Conservation (phyloP, 2,329 filamentous ascomycete genomes). For the Neonectria faginata region DNA sequence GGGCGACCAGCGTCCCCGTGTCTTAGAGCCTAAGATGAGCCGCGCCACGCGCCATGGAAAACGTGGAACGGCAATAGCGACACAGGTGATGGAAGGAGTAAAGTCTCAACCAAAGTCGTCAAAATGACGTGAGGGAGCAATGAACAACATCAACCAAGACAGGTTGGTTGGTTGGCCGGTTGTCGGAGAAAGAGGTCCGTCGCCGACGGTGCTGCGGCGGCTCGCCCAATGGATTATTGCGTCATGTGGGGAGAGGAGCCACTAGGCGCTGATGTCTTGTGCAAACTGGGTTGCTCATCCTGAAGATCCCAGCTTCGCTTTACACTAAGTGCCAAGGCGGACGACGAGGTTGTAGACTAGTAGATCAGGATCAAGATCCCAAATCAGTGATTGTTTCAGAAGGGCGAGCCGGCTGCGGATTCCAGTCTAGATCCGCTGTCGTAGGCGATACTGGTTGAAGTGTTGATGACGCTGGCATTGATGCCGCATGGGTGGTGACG, state of each 20-base stretch:
- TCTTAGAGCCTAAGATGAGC: neutral
- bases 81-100: neutral
- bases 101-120: neutral
- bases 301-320: neutral
- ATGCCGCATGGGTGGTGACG: too few relatives aligned
- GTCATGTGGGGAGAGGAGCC: constrained; percentile 21
- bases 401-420: too few relatives aligned
- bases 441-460: too few relatives aligned
- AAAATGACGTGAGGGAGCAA: neutral
- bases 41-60: neutral
- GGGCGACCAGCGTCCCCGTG: constrained; percentile 1
- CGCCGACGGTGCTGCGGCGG: neutral
- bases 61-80: neutral
- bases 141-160: constrained; percentile 1
- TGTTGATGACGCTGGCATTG: too few relatives aligned
- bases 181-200: constrained; percentile 11
- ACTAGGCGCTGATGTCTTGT: neutral
- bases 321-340: neutral
- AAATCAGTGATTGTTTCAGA: neutral
- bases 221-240: constrained; percentile 14
- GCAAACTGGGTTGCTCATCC: neutral
- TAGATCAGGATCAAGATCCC: neutral
- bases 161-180: neutral
- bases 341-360: neutral
- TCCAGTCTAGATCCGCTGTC: too few relatives aligned